Percentiles rank a stretch among this genome's conserved stretches.
These are phyloP conservation scores for Acacia melanoxylon DNA, from an alignment of 306 rosid species.

Conservation along the genomic window DNA sequence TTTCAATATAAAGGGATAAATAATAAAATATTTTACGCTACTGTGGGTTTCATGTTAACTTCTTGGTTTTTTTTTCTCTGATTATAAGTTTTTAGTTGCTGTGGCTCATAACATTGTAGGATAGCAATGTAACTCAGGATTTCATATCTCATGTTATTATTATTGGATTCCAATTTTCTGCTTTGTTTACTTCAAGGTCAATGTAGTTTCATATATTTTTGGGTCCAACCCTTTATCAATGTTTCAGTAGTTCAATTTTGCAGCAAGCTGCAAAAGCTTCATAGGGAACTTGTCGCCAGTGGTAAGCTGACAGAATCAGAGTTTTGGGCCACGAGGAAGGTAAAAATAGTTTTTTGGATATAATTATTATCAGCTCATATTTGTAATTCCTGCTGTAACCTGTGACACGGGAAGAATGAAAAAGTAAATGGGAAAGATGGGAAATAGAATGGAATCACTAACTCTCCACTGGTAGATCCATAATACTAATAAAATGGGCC, in stretches of 20 bases:
- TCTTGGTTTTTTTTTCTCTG: conserved; percentile 15
- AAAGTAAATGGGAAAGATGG: neutral
- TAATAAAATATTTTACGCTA: neutral
- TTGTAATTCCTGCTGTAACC: conserved; percentile 9
- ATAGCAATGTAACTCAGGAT: conserved; percentile 7
- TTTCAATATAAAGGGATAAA: neutral
- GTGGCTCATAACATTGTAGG: conserved; percentile 20
- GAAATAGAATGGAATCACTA: neutral
- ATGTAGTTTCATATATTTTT: conserved; percentile 22
- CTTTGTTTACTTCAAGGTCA: conserved; percentile 21
- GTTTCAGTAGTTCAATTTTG: conserved; percentile 37
- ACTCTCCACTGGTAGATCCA: neutral
- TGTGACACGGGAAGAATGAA: neutral
- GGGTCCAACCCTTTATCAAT: conserved; percentile 22
- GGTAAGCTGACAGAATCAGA: conserved; percentile 92
- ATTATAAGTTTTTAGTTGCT: conserved; percentile 17
- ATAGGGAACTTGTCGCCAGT: conserved; percentile 79
- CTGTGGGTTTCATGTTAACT: neutral
- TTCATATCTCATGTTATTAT: conserved; percentile 7
- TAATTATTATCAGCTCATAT: neutral
- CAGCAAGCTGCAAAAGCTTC: conserved; percentile 91
- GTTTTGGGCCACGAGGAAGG: conserved; percentile 99
- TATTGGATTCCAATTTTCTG: conserved; percentile 4
- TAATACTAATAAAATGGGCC: neutral
- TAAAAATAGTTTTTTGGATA: conserved; percentile 16